Percentiles rank a stretch among this genome's conserved stretches.
phyloP scores from a whole-genome alignment of 2,329 filamentous ascomycete genomes.

The Aspergillus puulaauensis region DNA sequence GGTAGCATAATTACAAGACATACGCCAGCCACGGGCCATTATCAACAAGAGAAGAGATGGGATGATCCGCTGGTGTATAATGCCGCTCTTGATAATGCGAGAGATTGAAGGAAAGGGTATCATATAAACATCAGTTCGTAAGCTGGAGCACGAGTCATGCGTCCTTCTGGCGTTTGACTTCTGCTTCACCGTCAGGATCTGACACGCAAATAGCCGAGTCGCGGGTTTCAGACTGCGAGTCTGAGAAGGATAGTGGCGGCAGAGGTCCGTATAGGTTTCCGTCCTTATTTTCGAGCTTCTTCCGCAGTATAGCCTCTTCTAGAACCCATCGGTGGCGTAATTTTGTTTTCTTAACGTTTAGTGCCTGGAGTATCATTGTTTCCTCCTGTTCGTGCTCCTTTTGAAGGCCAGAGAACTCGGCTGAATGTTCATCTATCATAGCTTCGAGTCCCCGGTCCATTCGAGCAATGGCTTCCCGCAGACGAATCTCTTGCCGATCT shows the following conservation, averaged over 20 bases:
- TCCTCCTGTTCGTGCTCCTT: conserved; percentile 36
- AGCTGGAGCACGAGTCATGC: conserved; percentile 18
- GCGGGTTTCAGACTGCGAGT: conserved; percentile 24
- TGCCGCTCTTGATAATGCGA: conserved; percentile 10
- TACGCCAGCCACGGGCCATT: conserved; percentile 6
- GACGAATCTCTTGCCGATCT: conserved; percentile 44
- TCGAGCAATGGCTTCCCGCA: conserved; percentile 39
- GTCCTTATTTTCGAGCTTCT: conserved; percentile 37
- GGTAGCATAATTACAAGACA: conserved; percentile 19
- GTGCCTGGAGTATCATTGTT: conserved; percentile 25
- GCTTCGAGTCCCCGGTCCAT: conserved; percentile 41
- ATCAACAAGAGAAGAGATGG: conserved; percentile 6
- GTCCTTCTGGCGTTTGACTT: conserved; percentile 15
- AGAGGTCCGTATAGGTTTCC: conserved; percentile 39
- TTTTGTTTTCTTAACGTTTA: conserved; percentile 35
- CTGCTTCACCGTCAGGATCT: conserved; percentile 19
- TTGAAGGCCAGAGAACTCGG: conserved; percentile 35
- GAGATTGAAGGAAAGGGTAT: conserved; percentile 23
- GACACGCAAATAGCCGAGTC: conserved; percentile 30
- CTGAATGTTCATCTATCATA: conserved; percentile 33
- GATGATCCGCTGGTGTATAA: conserved; percentile 15
- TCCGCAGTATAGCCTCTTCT: conserved; percentile 43
- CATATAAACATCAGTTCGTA: conserved; percentile 25
- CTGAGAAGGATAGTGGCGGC: conserved; percentile 37
- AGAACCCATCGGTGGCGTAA: conserved; percentile 42